Conservation (phyloP, 225 moss, liverwort and hornwort genomes). For the Polytrichum formosum region DNA sequence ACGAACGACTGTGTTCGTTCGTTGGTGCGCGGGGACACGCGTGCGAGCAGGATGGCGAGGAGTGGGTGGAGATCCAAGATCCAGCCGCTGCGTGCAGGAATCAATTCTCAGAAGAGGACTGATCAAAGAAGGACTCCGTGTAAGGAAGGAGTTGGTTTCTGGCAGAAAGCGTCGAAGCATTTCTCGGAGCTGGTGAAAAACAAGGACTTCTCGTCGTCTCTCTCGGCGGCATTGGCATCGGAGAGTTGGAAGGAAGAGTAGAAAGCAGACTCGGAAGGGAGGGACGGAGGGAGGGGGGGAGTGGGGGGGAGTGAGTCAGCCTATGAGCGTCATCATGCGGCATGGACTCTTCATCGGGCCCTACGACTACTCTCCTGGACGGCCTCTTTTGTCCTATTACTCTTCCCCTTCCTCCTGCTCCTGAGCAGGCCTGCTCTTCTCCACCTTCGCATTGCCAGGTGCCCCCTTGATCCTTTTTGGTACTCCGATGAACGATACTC, state of each 20-base stretch:
- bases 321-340: neutral
- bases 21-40: too few species aligned
- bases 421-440: neutral
- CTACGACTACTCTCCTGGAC: too few species aligned
- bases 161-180: too few species aligned
- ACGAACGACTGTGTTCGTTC: too few species aligned
- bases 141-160: too few species aligned
- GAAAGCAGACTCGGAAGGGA: neutral
- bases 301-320: neutral
- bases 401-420: neutral
- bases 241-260: neutral
- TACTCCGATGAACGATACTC: neutral
- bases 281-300: neutral
- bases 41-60: too few species aligned
- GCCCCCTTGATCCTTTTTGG: neutral
- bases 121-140: too few species aligned
- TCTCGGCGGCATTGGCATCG: neutral
- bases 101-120: too few species aligned
- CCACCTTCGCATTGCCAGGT: conserved; percentile 23
- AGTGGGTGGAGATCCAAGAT: too few species aligned
- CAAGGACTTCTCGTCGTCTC: too few species aligned
- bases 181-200: too few species aligned
- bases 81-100: too few species aligned
- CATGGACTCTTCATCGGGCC: neutral
- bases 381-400: neutral